Evolutionary conservation across 2,329 filamentous ascomycete species (phyloP).

Genomic region (Diaporthe longicolla): DNA sequence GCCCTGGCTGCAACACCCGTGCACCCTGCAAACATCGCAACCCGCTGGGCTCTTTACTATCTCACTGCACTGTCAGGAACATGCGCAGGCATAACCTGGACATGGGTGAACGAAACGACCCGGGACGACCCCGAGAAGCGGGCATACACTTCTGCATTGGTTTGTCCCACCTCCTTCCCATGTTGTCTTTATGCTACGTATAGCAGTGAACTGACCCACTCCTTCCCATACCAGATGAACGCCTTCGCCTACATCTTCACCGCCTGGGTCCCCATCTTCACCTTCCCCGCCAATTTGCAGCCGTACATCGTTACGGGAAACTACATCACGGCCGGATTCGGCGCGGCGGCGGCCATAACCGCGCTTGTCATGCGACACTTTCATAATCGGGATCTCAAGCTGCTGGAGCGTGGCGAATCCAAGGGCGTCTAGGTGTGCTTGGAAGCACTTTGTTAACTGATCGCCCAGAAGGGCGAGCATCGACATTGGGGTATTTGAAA

Average conservation of each 20-base stretch:
- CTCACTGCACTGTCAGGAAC: background rate
- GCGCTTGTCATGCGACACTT: constrained; percentile 46
- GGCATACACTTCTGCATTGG: constrained; percentile 48
- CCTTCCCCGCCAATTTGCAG: constrained; percentile 49
- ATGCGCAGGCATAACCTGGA: constrained; percentile 12
- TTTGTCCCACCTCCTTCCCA: constrained; percentile 25
- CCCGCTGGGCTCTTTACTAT: constrained; percentile 12
- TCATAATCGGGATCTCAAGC: constrained; percentile 45
- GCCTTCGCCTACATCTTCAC: constrained; percentile 49
- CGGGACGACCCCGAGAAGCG: constrained; percentile 49
- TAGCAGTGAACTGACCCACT: background rate
- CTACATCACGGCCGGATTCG: constrained; percentile 50
- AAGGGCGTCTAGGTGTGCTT: background rate
- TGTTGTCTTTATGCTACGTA: background rate
- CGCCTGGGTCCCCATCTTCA: constrained; percentile 50
- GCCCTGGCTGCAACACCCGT: constrained; percentile 48
- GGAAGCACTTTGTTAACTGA: no score
- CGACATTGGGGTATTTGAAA: no score
- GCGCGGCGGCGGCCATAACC: constrained; percentile 39
- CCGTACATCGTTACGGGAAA: constrained; percentile 50
- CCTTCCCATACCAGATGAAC: constrained; percentile 46
- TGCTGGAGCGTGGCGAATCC: background rate
- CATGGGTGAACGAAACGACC: constrained; percentile 47
- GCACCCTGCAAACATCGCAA: constrained; percentile 36
- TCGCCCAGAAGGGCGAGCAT: no score